Evolutionary conservation across 2,329 filamentous ascomycete species (phyloP).

Genomic region (Endothia cerciana): DNA sequence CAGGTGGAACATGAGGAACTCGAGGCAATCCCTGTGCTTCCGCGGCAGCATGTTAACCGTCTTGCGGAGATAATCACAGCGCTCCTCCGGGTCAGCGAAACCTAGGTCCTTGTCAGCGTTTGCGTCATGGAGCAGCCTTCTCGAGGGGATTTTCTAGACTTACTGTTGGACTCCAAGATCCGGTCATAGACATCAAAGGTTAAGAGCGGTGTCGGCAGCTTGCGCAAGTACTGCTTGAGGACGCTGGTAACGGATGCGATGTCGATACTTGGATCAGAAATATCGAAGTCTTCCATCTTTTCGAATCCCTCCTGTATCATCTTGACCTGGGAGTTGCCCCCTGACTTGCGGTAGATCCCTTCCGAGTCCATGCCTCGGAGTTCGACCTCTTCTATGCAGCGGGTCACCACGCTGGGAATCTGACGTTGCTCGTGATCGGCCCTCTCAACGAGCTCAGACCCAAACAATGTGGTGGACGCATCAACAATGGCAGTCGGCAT

Average conservation of each 20-base stretch:
- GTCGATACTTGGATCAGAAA: constrained; percentile 90
- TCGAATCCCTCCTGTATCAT: constrained; percentile 91
- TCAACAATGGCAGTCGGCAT: constrained; percentile 47
- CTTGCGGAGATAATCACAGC: constrained; percentile 71
- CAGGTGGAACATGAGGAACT: constrained; percentile 93
- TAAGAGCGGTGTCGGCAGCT: constrained; percentile 84
- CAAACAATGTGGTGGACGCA: constrained; percentile 71
- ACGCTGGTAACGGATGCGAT: constrained; percentile 96
- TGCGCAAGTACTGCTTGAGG: constrained; percentile 96
- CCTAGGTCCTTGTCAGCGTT: constrained; percentile 36
- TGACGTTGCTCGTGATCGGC: constrained; percentile 87
- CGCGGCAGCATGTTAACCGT: constrained; percentile 80
- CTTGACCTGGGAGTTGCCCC: constrained; percentile 89
- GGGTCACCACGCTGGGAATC: constrained; percentile 87
- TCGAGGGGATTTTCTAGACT: constrained; percentile 39
- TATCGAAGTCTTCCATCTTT: constrained; percentile 81
- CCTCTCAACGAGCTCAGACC: constrained; percentile 83
- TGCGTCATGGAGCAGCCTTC: background rate
- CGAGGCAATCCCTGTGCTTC: constrained; percentile 84
- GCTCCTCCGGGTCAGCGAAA: constrained; percentile 69
- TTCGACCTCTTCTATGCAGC: constrained; percentile 97
- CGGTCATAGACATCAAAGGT: constrained; percentile 92
- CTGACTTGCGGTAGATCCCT: constrained; percentile 97
- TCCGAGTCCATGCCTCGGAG: constrained; percentile 95
- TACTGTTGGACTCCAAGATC: constrained; percentile 79